These are phyloP conservation scores for Salix udensis DNA, from an alignment of 345 rosid species.

Conservation along the genomic window DNA sequence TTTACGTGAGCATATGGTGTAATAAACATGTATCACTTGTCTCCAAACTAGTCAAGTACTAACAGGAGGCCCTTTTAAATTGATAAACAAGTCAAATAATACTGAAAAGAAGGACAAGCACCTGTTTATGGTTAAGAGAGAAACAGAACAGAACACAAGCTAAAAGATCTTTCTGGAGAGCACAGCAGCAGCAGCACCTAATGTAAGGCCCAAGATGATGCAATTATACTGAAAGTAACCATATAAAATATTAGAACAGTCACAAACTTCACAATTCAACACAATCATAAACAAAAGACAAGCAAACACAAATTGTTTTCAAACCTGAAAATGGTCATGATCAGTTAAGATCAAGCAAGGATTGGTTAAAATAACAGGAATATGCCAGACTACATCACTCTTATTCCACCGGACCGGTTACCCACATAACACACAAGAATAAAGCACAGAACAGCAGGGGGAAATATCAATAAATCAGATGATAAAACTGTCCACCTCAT, in stretches of 20 bases:
- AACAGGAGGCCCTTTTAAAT: background rate
- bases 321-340: slow-evolving; percentile 98
- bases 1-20: background rate
- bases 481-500: slow-evolving; percentile 93
- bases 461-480: slow-evolving; percentile 71
- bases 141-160: slow-evolving; percentile 66
- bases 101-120: slow-evolving; percentile 13
- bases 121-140: slow-evolving; percentile 97
- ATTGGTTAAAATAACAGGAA: slow-evolving; percentile 60
- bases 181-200: slow-evolving; percentile 78
- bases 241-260: slow-evolving; percentile 13
- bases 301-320: background rate
- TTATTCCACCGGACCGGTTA: slow-evolving; percentile 13
- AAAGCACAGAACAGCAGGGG: slow-evolving; percentile 75
- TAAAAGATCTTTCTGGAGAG: slow-evolving; percentile 58
- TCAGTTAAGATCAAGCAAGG: slow-evolving; percentile 85
- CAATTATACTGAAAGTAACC: slow-evolving; percentile 68
- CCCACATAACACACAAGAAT: slow-evolving; percentile 40
- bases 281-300: background rate
- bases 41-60: background rate
- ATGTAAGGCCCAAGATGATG: slow-evolving; percentile 85
- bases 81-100: background rate
- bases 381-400: slow-evolving; percentile 67
- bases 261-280: slow-evolving; percentile 5
- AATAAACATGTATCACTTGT: background rate